Evolutionary conservation across 768 basidiomycete species (phyloP).

Genomic region (Auricularia sp.): DNA sequence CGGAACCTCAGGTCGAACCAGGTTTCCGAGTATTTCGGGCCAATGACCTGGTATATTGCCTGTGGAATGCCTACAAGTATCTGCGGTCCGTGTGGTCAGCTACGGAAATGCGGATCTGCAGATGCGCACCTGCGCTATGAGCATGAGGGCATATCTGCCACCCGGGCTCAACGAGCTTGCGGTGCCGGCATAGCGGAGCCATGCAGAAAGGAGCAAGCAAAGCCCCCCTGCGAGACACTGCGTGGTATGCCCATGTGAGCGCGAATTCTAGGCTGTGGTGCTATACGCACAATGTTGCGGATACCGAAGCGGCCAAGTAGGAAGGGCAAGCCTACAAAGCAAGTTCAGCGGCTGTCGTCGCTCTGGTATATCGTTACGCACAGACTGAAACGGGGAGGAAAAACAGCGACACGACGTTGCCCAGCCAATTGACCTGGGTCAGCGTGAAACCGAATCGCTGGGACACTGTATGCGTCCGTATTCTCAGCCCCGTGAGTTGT

Average conservation of each 20-base stretch:
- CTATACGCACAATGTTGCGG: constrained; percentile 45
- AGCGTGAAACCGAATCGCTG: constrained; percentile 57
- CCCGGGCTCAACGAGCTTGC: constrained; percentile 36
- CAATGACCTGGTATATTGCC: constrained; percentile 66
- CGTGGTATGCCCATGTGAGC: not conserved
- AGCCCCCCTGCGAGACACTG: constrained; percentile 55
- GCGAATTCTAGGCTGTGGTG: not conserved
- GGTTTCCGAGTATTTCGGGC: constrained; percentile 69
- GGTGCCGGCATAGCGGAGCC: constrained; percentile 72
- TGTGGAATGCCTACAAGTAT: constrained; percentile 54
- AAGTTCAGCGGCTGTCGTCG: not conserved
- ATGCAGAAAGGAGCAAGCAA: constrained; percentile 49
- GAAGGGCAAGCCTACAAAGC: constrained; percentile 26
- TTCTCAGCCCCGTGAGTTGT: not conserved
- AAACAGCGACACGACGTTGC: constrained; percentile 51
- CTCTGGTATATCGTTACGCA: constrained; percentile 14
- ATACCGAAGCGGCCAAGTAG: constrained; percentile 51
- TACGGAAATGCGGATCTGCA: not conserved
- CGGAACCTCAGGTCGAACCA: constrained; percentile 74
- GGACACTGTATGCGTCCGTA: constrained; percentile 32
- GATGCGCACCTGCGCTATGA: constrained; percentile 52
- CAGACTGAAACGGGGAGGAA: constrained; percentile 54
- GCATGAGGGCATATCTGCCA: constrained; percentile 53
- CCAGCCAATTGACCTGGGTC: constrained; percentile 71
- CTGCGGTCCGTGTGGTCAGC: constrained; percentile 24